Evolutionary conservation across 345 rosid species (phyloP).

Genomic region (Boechera divaricarpa): DNA sequence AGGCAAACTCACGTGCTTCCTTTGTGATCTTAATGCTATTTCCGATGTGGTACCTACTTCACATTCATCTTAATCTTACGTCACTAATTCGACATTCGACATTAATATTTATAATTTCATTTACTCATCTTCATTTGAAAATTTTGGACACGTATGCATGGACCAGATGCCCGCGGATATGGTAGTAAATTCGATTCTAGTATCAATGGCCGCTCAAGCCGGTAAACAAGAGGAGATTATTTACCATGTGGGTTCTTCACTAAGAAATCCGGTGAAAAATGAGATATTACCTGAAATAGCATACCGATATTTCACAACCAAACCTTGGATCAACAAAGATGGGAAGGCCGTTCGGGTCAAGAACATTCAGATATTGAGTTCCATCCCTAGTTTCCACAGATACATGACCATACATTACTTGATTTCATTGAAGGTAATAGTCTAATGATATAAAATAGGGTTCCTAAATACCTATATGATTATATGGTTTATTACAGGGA

Average conservation of each 20-base stretch:
- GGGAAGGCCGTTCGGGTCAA: slow-evolving; percentile 70
- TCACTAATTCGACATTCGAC: not conserved
- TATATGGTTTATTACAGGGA: slow-evolving; percentile 31
- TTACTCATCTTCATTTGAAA: not conserved
- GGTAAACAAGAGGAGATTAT: slow-evolving; percentile 44
- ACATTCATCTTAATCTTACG: not conserved
- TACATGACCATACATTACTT: slow-evolving; percentile 76
- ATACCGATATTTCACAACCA: slow-evolving; percentile 56
- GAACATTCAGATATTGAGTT: slow-evolving; percentile 50
- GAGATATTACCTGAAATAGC: slow-evolving; percentile 51
- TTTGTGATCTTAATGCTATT: slow-evolving; percentile 60
- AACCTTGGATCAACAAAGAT: slow-evolving; percentile 83
- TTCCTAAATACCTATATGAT: not conserved
- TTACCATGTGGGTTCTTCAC: slow-evolving; percentile 85
- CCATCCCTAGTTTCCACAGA: slow-evolving; percentile 77
- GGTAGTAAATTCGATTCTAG: slow-evolving; percentile 77
- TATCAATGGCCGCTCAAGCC: slow-evolving; percentile 61
- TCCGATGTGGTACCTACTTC: slow-evolving; percentile 66
- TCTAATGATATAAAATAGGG: not conserved
- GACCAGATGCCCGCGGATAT: slow-evolving; percentile 81
- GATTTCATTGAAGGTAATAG: slow-evolving; percentile 62
- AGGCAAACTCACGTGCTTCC: slow-evolving; percentile 78
- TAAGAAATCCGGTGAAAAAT: slow-evolving; percentile 56
- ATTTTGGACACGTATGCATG: not conserved
- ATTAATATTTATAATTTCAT: not conserved